Percentiles rank a stretch among this genome's conserved stretches.
Conservation (phyloP, 78 protist species). For the Protostelium mycophagum region DNA sequence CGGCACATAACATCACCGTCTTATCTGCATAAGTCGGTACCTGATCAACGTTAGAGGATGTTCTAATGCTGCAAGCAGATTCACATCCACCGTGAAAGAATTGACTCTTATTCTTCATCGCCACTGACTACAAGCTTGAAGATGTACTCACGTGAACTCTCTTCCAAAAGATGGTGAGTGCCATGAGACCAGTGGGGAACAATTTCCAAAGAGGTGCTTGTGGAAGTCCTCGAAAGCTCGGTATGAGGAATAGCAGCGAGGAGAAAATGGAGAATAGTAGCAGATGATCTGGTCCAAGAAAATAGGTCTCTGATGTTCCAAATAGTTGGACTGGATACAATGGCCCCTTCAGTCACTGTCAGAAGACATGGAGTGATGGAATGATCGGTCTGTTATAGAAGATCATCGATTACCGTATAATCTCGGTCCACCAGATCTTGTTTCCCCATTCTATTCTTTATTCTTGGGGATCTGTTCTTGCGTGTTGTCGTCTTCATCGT, state of each 20-base stretch:
- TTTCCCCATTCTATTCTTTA: neutral
- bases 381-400: neutral
- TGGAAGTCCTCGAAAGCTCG: neutral
- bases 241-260: neutral
- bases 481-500: constrained; percentile 1
- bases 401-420: neutral
- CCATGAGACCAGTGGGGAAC: neutral
- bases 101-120: no score
- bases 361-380: no score
- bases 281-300: neutral
- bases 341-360: neutral
- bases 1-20: neutral
- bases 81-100: no score
- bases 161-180: neutral
- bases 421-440: neutral
- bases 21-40: neutral
- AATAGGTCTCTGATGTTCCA: neutral
- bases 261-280: neutral
- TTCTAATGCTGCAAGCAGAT: no score
- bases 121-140: no score
- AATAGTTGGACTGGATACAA: neutral
- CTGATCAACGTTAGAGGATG: no score
- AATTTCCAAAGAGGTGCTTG: neutral
- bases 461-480: neutral
- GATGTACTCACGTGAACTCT: no score